A percentile compares a stretch with the other conserved stretches of the same genome.
These are phyloP conservation scores for Trichocomaceae sp. DNA, from an alignment of 2,329 filamentous ascomycete genomes.

Conservation along the genomic window DNA sequence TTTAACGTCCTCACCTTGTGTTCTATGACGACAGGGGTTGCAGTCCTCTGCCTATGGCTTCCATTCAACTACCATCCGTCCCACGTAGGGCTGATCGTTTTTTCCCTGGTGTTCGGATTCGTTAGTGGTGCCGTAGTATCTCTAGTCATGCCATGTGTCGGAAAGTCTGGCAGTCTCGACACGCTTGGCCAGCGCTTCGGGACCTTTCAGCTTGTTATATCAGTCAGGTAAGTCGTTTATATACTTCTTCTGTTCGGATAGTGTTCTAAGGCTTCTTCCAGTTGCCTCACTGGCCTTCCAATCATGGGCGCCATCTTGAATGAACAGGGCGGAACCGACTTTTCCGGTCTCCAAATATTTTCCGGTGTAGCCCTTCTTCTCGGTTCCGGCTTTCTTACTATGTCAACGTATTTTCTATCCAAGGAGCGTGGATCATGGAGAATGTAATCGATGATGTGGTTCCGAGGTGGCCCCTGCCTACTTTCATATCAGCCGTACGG, in stretches of 20 bases:
- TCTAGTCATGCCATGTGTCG: conserved; percentile 26
- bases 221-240: conserved; percentile 16
- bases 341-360: conserved; percentile 24
- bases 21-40: conserved; percentile 14
- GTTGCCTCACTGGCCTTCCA: conserved; percentile 22
- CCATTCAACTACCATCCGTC: conserved; percentile 24
- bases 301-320: conserved; percentile 25
- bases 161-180: conserved; percentile 24
- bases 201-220: conserved; percentile 22
- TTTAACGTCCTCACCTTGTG: conserved; percentile 22
- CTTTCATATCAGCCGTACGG: no score
- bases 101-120: conserved; percentile 23
- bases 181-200: conserved; percentile 31
- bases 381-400: conserved; percentile 4
- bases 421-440: background rate
- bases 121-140: conserved; percentile 25
- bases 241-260: background rate
- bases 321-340: conserved; percentile 18
- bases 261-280: background rate
- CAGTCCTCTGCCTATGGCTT: conserved; percentile 24
- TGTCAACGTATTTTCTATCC: background rate
- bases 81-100: conserved; percentile 24
- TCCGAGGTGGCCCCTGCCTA: background rate
- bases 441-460: background rate
- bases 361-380: conserved; percentile 10